These are phyloP conservation scores for Apiotrichum gamsii DNA, from an alignment of 1,284 basidiomycete genomes.

Conservation along the genomic window DNA sequence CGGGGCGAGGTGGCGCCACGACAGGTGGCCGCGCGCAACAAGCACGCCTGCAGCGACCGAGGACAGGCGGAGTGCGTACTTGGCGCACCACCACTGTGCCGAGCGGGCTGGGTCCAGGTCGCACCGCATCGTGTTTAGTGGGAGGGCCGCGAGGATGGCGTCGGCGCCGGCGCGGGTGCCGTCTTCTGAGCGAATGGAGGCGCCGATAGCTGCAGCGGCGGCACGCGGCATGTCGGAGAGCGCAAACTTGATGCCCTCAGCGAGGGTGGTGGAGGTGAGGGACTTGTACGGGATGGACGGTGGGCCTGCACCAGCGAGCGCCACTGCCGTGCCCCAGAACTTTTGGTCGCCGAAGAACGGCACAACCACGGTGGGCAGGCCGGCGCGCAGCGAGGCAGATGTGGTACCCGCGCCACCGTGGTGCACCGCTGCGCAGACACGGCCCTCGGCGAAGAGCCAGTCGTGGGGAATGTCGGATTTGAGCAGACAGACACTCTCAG, in stretches of 20 bases:
- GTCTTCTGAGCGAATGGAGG: conserved; percentile 56
- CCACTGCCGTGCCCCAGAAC: conserved; percentile 57
- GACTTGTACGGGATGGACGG: conserved; percentile 56
- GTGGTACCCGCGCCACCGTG: conserved; percentile 64
- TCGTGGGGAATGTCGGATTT: conserved; percentile 58
- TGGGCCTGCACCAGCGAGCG: conserved; percentile 59
- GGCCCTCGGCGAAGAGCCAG: conserved; percentile 57
- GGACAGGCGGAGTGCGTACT: conserved; percentile 54
- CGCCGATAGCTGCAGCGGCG: conserved; percentile 53
- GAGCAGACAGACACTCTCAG: conserved; percentile 56
- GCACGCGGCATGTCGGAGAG: conserved; percentile 50
- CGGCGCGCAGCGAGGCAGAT: conserved; percentile 59
- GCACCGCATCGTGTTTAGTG: conserved; percentile 58
- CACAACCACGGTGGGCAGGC: conserved; percentile 60
- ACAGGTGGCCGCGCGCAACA: conserved; percentile 50
- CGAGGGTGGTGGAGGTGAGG: conserved; percentile 53
- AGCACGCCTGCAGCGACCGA: conserved; percentile 55
- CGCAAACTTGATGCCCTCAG: conserved; percentile 54
- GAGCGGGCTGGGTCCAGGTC: conserved; percentile 53
- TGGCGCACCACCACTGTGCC: conserved; percentile 58
- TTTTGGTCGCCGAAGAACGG: conserved; percentile 66
- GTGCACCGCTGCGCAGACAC: conserved; percentile 62
- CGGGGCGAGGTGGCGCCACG: conserved; percentile 50
- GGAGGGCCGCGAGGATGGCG: conserved; percentile 58
- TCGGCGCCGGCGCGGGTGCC: conserved; percentile 53